Base-by-base conservation (phyloP, 2,329 filamentous ascomycete species). In the Trichoderma sp. region DNA sequence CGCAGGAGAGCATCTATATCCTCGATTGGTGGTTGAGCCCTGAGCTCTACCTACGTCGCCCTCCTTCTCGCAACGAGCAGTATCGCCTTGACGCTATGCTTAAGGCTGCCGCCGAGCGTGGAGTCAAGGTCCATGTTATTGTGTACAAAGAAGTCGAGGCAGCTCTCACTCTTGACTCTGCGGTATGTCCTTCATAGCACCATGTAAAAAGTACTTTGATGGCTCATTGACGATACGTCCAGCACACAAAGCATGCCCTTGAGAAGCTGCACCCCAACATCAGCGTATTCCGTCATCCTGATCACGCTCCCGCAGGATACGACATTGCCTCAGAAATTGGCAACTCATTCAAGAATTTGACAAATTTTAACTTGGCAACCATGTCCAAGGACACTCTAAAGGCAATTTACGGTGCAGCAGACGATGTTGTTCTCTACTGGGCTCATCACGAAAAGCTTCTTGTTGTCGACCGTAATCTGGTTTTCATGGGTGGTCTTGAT, bases 391-490 rank as follows among this genome's bases (percentile, higher is more conserved):
- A 97, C 80, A 90, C 93, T 1, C 82, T 97, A 66, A 94, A 95
- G 81, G 91, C 92, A 1, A 84, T 98, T 1, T 98, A 97, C 81
- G 95, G 95, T 72, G 92, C 94, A 67, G 91, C 91, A 41, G 93
- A 95, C 38, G 95, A 93, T 78, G 91, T 95, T 1, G 93, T 97
- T 12, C 85, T 98, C 1, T 98, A 94, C 84, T 98, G 95, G 95
- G 94, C 95, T 3, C 95, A 98, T 80, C 95, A 98, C 79, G 95
- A 98, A 85, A 98, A 98, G 84, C 89, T 98, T 1, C 94, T 94
- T 79, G 82, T 98, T 2, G 86, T 98, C 18, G 95, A 98, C 82
- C 91, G 92, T n/a, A 87, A 88, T 11, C 87, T 92, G 74, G 95
- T 93, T 2, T 98, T 98, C 82, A 98, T 98, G 95, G 95, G 95